phyloP scores from a whole-genome alignment of 805 yeast species.

The Jamesozyma hellenica region DNA sequence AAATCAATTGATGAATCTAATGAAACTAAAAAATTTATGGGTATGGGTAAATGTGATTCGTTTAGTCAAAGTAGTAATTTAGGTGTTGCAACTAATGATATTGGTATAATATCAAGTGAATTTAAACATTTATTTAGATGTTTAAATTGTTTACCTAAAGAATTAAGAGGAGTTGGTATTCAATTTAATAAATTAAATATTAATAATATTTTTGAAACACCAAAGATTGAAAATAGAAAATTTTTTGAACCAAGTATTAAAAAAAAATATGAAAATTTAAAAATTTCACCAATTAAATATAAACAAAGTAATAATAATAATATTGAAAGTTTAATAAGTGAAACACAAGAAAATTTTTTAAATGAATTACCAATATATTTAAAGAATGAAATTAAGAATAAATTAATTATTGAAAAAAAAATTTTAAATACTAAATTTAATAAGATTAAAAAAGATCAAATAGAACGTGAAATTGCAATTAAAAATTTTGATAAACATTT shows the following conservation, averaged over 20 bases:
- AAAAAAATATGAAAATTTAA: neutral
- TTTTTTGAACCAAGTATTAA: neutral
- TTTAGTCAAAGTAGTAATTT: constrained; percentile 47
- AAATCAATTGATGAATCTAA: constrained; percentile 60
- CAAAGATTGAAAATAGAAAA: neutral
- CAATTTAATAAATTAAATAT: constrained; percentile 51
- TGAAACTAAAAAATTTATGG: constrained; percentile 69
- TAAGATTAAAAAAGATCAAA: constrained; percentile 10
- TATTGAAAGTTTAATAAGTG: neutral
- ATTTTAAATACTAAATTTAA: constrained; percentile 15
- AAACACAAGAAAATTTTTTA: constrained; percentile 51
- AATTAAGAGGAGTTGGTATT: constrained; percentile 70
- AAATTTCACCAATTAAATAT: constrained; percentile 29
- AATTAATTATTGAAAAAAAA: constrained; percentile 30
- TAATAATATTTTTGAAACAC: constrained; percentile 28
- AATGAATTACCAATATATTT: constrained; percentile 56
- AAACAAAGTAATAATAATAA: neutral
- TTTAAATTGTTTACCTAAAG: constrained; percentile 51
- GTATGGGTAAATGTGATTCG: constrained; percentile 73
- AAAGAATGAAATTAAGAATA: constrained; percentile 48
- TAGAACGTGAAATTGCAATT: constrained; percentile 7
- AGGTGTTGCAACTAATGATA: constrained; percentile 50
- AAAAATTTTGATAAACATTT: constrained; percentile 13
- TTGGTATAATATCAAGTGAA: constrained; percentile 53
- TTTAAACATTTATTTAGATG: constrained; percentile 45